Evolutionary conservation across 352 stramenopile genomes (phyloP).

Genomic region (Phytophthora cactorum): DNA sequence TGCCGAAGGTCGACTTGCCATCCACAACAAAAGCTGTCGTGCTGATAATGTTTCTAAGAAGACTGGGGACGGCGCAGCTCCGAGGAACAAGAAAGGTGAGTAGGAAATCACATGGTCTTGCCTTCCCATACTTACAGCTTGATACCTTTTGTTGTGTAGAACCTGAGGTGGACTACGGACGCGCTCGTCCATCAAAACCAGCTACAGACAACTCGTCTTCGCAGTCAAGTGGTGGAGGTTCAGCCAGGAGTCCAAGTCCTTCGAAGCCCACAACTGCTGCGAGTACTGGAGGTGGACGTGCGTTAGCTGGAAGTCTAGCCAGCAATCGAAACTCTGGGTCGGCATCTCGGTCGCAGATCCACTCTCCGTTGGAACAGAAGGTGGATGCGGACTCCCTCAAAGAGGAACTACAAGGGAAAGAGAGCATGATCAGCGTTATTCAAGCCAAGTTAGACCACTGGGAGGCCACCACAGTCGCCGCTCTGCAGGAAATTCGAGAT

Average conservation of each 20-base stretch:
- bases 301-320: conserved; percentile 55
- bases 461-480: conserved; percentile 69
- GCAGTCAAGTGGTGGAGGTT: conserved; percentile 11
- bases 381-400: conserved; percentile 31
- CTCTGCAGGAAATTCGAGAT: conserved; percentile 73
- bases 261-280: conserved; percentile 22
- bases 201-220: conserved; percentile 16
- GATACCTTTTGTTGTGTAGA: conserved; percentile 15
- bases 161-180: conserved; percentile 42
- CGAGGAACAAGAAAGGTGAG: conserved; percentile 64
- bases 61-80: conserved; percentile 54
- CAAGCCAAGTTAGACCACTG: conserved; percentile 67
- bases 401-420: conserved; percentile 47
- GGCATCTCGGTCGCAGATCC: conserved; percentile 31
- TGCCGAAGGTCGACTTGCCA: conserved; percentile 71
- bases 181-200: conserved; percentile 17
- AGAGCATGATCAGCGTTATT: conserved; percentile 51
- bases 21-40: conserved; percentile 70
- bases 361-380: conserved; percentile 49
- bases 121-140: not conserved
- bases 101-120: not conserved
- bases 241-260: not conserved
- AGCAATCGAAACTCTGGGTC: conserved; percentile 54
- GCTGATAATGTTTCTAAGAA: conserved; percentile 52
- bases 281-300: conserved; percentile 17